Evolutionary conservation across 352 stramenopile genomes (phyloP).

Genomic region (Hyaloperonospora brassicae): DNA sequence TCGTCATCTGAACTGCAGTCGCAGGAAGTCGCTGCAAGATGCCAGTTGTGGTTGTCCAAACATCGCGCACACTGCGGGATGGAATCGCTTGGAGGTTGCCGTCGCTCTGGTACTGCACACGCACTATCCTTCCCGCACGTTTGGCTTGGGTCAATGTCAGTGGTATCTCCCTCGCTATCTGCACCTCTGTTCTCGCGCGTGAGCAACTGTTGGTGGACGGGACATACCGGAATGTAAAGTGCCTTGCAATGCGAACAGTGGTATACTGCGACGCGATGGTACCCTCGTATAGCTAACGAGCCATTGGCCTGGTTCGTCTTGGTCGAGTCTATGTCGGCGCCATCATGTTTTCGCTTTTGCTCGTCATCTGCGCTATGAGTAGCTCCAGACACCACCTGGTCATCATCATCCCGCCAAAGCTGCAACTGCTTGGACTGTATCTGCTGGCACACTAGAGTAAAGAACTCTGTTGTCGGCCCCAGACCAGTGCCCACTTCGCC

Average conservation of each 20-base stretch:
- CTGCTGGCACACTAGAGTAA: slow-evolving; percentile 64
- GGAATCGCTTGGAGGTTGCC: slow-evolving; percentile 11
- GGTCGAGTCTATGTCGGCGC: slow-evolving; percentile 9
- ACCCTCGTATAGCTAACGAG: slow-evolving; percentile 47
- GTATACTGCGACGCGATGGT: slow-evolving; percentile 63
- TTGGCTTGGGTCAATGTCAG: neutral
- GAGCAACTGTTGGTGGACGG: slow-evolving; percentile 37
- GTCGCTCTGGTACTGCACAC: slow-evolving; percentile 1
- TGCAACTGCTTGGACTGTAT: slow-evolving; percentile 51
- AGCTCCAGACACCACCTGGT: slow-evolving; percentile 5
- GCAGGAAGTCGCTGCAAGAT: slow-evolving; percentile 22
- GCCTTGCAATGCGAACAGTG: slow-evolving; percentile 44
- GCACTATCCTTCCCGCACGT: slow-evolving; percentile 5
- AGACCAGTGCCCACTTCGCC: slow-evolving; percentile 69
- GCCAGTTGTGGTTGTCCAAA: slow-evolving; percentile 41
- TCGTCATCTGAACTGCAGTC: slow-evolving; percentile 19
- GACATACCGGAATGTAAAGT: slow-evolving; percentile 44
- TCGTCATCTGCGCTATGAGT: slow-evolving; percentile 10
- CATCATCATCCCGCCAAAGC: slow-evolving; percentile 52
- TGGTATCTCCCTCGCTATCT: neutral
- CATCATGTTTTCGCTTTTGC: slow-evolving; percentile 9
- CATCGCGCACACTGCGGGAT: slow-evolving; percentile 51
- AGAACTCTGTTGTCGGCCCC: slow-evolving; percentile 74
- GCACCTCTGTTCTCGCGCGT: slow-evolving; percentile 42
- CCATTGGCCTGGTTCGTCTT: slow-evolving; percentile 7